Evolutionary conservation across 2,329 filamentous ascomycete genomes (phyloP).

Genomic region (Volutella citrinella): DNA sequence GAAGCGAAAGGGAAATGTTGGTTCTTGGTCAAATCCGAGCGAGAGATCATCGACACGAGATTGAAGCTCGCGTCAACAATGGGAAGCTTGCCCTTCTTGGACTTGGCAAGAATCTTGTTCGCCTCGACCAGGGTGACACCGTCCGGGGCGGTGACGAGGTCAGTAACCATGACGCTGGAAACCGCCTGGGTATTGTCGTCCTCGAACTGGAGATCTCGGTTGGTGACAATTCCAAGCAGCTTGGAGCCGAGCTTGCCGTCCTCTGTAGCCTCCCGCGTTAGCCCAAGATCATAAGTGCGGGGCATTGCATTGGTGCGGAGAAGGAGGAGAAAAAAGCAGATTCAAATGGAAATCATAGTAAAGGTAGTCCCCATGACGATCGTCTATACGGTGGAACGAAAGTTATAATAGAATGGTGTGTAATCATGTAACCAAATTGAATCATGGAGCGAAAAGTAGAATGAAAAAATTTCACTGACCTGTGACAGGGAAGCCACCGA

Average conservation of each 20-base stretch:
- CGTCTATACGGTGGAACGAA: slow-evolving; percentile 99
- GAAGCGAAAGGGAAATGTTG: slow-evolving; percentile 94
- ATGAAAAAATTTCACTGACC: slow-evolving; percentile 60
- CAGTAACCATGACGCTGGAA: slow-evolving; percentile 90
- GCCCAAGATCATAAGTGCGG: slow-evolving; percentile 16
- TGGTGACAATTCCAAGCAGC: slow-evolving; percentile 95
- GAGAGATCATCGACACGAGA: slow-evolving; percentile 86
- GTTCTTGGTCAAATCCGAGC: slow-evolving; percentile 98
- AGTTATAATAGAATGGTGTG: slow-evolving; percentile 84
- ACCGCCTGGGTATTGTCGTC: slow-evolving; percentile 69
- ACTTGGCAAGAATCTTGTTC: slow-evolving; percentile 88
- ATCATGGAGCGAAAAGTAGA: slow-evolving; percentile 8
- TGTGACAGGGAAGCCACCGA: slow-evolving; percentile 97
- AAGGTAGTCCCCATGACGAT: slow-evolving; percentile 71
- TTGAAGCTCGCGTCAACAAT: slow-evolving; percentile 83
- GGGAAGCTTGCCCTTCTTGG: slow-evolving; percentile 97
- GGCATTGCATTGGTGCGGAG: slow-evolving; percentile 5
- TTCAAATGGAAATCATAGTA: slow-evolving; percentile 31
- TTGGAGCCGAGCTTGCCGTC: slow-evolving; percentile 90
- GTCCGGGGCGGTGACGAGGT: slow-evolving; percentile 81
- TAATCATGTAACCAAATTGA: slow-evolving; percentile 65
- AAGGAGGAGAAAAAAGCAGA: slow-evolving; percentile 11
- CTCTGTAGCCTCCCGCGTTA: slow-evolving; percentile 53
- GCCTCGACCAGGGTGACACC: slow-evolving; percentile 85
- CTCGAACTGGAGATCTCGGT: slow-evolving; percentile 97